Percentiles rank a stretch among this genome's conserved stretches.
These are phyloP conservation scores for Neurospora sp. DNA, from an alignment of 495 filamentous ascomycete species.

Conservation along the genomic window DNA sequence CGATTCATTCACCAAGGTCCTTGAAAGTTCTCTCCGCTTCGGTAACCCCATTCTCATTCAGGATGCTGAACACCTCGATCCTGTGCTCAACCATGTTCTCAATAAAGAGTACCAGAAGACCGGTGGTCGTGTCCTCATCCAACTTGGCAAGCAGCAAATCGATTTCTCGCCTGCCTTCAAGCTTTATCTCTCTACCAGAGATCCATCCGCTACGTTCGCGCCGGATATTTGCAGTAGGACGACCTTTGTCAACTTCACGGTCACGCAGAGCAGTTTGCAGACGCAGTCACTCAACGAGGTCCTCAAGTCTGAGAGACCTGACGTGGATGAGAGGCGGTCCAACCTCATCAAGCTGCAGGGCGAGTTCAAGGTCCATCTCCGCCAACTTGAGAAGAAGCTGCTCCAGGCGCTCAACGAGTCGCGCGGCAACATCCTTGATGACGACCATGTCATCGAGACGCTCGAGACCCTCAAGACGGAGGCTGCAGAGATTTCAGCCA, in stretches of 20 bases:
- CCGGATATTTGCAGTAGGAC: conserved; percentile 97
- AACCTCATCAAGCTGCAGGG: conserved; percentile 98
- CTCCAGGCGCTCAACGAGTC: conserved; percentile 95
- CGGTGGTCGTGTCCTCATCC: conserved; percentile 95
- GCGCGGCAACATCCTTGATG: conserved; percentile 93
- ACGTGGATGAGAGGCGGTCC: conserved; percentile 92
- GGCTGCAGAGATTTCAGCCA: conserved; percentile 86
- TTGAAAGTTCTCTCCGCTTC: conserved; percentile 93
- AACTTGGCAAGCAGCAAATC: conserved; percentile 97
- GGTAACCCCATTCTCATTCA: conserved; percentile 98
- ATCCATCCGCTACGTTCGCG: conserved; percentile 94
- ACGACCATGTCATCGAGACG: conserved; percentile 95
- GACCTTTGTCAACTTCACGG: conserved; percentile 98
- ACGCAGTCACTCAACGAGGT: conserved; percentile 96
- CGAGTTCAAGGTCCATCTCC: conserved; percentile 94
- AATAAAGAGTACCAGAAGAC: conserved; percentile 99
- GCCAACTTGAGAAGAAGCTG: conserved; percentile 90
- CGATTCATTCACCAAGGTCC: conserved; percentile 93
- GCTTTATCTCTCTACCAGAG: conserved; percentile 87
- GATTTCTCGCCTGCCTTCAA: conserved; percentile 98
- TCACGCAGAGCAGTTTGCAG: conserved; percentile 96
- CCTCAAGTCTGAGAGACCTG: conserved; percentile 90
- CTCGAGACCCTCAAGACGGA: conserved; percentile 97
- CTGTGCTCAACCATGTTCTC: conserved; percentile 94
- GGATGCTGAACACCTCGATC: conserved; percentile 94